These are phyloP conservation scores for Sideroxylon spinosum DNA, from an alignment of 179 eudicot species.

Conservation along the genomic window DNA sequence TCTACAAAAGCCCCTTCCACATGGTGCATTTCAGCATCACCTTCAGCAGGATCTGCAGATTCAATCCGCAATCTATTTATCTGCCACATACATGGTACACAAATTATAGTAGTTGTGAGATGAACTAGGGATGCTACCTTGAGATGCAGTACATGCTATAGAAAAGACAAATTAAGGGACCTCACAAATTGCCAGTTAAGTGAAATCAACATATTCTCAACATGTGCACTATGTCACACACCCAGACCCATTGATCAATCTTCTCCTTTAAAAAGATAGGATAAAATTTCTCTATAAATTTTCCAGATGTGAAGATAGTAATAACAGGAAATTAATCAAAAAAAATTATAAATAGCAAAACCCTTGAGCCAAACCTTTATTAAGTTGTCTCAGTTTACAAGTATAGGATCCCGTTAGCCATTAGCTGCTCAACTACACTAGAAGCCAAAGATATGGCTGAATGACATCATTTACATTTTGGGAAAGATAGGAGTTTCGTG, in stretches of 20 bases:
- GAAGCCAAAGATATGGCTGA: background rate
- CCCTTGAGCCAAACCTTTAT: background rate
- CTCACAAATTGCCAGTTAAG: background rate
- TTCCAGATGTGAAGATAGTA: background rate
- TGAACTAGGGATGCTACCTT: background rate
- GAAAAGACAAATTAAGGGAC: background rate
- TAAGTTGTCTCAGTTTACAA: background rate
- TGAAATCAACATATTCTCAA: background rate
- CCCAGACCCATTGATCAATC: constrained; percentile 23
- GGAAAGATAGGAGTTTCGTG: no score
- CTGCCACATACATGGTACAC: constrained; percentile 19
- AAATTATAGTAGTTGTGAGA: background rate
- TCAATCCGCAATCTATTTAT: constrained; percentile 46
- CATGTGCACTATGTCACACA: constrained; percentile 3
- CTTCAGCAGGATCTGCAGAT: constrained; percentile 57
- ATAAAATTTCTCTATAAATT: background rate
- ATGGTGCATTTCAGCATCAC: constrained; percentile 67
- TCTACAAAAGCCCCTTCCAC: constrained; percentile 94
- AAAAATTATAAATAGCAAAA: background rate
- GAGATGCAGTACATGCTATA: background rate
- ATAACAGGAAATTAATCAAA: background rate
- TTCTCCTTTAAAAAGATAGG: constrained; percentile 22
- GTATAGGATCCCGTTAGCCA: background rate
- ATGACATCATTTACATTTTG: background rate
- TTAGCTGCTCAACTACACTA: background rate